Conservation (phyloP, 192 early-diverging fungal genomes). For the Spizellomyces sp. region DNA sequence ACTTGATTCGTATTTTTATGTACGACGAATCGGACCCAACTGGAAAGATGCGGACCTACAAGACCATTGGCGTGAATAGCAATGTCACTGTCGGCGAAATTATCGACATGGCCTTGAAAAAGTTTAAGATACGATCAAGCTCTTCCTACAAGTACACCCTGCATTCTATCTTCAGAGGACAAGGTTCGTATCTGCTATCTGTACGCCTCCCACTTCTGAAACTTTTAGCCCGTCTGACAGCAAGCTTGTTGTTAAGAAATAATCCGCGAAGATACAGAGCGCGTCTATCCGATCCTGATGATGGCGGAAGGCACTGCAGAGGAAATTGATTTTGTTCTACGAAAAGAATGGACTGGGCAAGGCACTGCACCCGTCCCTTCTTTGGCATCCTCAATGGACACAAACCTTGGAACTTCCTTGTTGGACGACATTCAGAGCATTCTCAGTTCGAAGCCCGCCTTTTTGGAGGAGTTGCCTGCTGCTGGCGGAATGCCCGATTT, state of each 20-base stretch:
- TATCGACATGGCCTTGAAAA: slow-evolving; percentile 44
- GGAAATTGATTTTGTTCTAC: slow-evolving; percentile 49
- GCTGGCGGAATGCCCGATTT: neutral
- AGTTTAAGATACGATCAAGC: slow-evolving; percentile 41
- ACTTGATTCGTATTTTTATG: slow-evolving; percentile 46
- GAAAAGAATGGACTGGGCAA: slow-evolving; percentile 31
- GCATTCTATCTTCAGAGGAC: slow-evolving; percentile 32
- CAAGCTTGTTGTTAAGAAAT: slow-evolving; percentile 22
- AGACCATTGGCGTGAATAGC: slow-evolving; percentile 49
- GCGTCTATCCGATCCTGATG: slow-evolving; percentile 39
- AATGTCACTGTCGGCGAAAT: slow-evolving; percentile 38
- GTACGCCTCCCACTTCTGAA: neutral
- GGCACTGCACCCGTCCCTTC: slow-evolving; percentile 25
- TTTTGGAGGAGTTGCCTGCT: slow-evolving; percentile 36
- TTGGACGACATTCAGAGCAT: slow-evolving; percentile 32
- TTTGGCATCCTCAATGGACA: neutral
- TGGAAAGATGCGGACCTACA: slow-evolving; percentile 46
- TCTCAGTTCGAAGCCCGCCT: slow-evolving; percentile 27
- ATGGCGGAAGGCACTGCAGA: slow-evolving; percentile 32
- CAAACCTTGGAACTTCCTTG: neutral
- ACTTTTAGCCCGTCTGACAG: neutral
- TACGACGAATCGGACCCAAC: slow-evolving; percentile 26
- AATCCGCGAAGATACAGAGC: slow-evolving; percentile 25
- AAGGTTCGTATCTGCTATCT: slow-evolving; percentile 32
- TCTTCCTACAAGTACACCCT: slow-evolving; percentile 29